Conservation (phyloP, 306 rosid species). For the Castanopsis chinensis region DNA sequence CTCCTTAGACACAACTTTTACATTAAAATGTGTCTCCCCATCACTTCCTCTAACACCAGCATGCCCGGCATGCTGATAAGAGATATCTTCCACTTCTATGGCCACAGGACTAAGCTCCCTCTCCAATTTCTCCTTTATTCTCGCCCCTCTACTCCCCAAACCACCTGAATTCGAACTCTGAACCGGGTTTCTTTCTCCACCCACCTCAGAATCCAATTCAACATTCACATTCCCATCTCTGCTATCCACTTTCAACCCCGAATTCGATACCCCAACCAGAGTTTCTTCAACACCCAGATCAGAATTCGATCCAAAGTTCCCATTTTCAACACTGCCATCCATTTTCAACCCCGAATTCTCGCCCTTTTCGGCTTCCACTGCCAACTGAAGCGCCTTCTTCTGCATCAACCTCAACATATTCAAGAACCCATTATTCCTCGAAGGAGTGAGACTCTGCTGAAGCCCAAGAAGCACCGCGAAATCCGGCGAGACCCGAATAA, state of each 20-base stretch:
- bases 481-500: conserved; percentile 72
- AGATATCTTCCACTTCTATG: conserved; percentile 65
- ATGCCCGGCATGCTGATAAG: conserved; percentile 88
- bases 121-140: conserved; percentile 71
- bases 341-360: conserved; percentile 3
- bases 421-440: conserved; percentile 90
- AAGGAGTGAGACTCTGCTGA: conserved; percentile 85
- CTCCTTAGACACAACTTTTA: conserved; percentile 63
- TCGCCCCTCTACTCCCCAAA: conserved; percentile 75
- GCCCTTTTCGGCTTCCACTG: conserved; percentile 57
- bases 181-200: neutral
- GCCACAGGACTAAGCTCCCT: conserved; percentile 58
- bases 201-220: conserved; percentile 11
- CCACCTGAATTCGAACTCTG: conserved; percentile 4
- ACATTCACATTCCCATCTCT: neutral
- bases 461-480: conserved; percentile 72
- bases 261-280: neutral
- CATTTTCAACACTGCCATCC: conserved; percentile 25
- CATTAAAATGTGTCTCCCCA: conserved; percentile 86
- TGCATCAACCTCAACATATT: conserved; percentile 96
- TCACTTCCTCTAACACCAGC: conserved; percentile 67
- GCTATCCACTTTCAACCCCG: neutral
- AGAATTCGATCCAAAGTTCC: conserved; percentile 16
- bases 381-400: conserved; percentile 61
- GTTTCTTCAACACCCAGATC: conserved; percentile 4